A percentile compares a stretch with the other conserved stretches of the same genome.
phyloP scores from a whole-genome alignment of 371 early-diverging fungal species.

The Apophysomyces elegans region DNA sequence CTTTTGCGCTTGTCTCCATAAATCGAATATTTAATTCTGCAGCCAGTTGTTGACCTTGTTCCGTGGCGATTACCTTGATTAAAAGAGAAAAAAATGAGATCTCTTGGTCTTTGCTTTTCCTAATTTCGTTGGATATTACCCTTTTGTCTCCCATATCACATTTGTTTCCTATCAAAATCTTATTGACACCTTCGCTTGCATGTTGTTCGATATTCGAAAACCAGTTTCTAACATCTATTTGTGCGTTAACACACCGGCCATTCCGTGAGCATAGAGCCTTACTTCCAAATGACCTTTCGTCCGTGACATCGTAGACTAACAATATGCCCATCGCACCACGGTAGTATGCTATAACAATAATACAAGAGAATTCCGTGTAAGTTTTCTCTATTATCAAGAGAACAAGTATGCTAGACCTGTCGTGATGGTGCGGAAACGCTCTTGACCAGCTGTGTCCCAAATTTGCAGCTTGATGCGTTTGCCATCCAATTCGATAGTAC shows the following conservation, averaged over 20 bases:
- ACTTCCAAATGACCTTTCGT: slow-evolving; percentile 96
- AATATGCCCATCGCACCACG: slow-evolving; percentile 99
- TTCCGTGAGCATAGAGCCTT: slow-evolving; percentile 30
- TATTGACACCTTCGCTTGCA: slow-evolving; percentile 96
- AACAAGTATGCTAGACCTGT: slow-evolving; percentile 60
- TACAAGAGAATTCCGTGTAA: neutral
- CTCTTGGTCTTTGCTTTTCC: too few relatives aligned
- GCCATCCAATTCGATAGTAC: slow-evolving; percentile 98
- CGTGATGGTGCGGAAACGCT: slow-evolving; percentile 99
- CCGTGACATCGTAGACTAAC: slow-evolving; percentile 99
- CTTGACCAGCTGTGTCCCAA: slow-evolving; percentile 99
- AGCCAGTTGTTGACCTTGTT: slow-evolving; percentile 86
- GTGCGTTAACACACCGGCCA: slow-evolving; percentile 8
- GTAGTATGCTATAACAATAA: slow-evolving; percentile 79
- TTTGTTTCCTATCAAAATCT: slow-evolving; percentile 99
- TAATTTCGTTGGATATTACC: slow-evolving; percentile 48
- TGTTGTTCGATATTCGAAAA: slow-evolving; percentile 98
- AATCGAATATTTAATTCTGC: slow-evolving; percentile 89
- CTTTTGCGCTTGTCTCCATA: slow-evolving; percentile 96
- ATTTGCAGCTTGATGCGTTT: slow-evolving; percentile 99
- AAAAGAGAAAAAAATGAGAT: neutral
- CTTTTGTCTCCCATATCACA: slow-evolving; percentile 92
- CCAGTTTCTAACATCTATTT: slow-evolving; percentile 95
- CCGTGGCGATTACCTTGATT: slow-evolving; percentile 67
- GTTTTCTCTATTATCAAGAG: neutral